These are phyloP conservation scores for Datura wrightii DNA, from an alignment of 257 asterid species.

Conservation along the genomic window DNA sequence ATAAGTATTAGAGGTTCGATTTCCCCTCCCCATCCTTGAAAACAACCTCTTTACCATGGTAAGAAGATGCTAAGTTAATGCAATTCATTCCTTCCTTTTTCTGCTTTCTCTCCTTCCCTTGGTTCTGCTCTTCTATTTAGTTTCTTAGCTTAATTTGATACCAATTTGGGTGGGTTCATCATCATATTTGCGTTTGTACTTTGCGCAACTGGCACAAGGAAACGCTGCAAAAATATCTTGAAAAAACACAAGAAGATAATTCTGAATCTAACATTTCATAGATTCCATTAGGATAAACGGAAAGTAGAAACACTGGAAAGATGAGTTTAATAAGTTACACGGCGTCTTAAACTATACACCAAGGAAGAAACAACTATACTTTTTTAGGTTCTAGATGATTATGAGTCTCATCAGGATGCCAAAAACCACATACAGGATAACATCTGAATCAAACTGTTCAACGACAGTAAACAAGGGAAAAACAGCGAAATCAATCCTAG, in stretches of 20 bases:
- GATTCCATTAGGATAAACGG: not conserved
- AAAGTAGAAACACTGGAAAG: not conserved
- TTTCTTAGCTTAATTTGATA: too few relatives aligned
- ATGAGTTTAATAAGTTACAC: not conserved
- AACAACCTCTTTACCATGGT: too few relatives aligned
- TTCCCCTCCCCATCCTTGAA: too few relatives aligned
- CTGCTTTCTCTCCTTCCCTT: too few relatives aligned
- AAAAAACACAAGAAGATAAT: not conserved
- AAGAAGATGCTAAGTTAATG: too few relatives aligned
- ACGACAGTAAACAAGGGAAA: conserved; percentile 34
- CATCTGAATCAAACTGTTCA: conserved; percentile 39
- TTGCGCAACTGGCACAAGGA: not conserved
- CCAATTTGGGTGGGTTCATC: not conserved
- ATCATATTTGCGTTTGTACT: not conserved
- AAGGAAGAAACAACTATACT: conserved; percentile 29
- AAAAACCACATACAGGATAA: conserved; percentile 39
- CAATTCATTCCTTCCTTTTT: too few relatives aligned
- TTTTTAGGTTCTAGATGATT: conserved; percentile 18
- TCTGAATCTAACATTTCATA: not conserved
- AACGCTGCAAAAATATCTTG: not conserved
- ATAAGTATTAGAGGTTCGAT: too few relatives aligned
- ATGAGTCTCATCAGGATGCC: conserved; percentile 41
- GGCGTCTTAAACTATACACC: not conserved
- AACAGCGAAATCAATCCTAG: conserved; percentile 32
- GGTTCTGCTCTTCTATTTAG: too few relatives aligned